phyloP scores from a whole-genome alignment of 2,329 filamentous ascomycete genomes.

The Lasiodiplodia theobromae region DNA sequence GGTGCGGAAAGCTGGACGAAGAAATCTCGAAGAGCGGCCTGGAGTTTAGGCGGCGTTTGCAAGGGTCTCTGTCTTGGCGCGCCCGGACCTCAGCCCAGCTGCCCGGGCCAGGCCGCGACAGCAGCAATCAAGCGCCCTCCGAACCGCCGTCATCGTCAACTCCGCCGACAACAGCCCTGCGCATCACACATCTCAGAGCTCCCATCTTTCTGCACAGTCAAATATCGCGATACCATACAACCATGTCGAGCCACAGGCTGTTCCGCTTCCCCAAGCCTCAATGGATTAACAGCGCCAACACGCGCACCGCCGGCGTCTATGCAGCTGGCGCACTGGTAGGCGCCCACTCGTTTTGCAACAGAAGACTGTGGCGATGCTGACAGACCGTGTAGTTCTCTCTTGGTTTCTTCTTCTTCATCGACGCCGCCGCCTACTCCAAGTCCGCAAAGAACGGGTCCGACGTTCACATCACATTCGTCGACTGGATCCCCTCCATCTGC shows the following conservation, averaged over 20 bases:
- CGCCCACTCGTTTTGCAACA: conserved; percentile 28
- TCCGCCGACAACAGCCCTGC: not conserved
- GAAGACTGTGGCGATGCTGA: conserved; percentile 11
- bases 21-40: conserved; percentile 16
- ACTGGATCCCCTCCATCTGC: conserved; percentile 77
- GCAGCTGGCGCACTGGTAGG: conserved; percentile 69
- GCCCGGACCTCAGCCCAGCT: not conserved
- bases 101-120: conserved; percentile 26
- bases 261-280: conserved; percentile 72
- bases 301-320: conserved; percentile 71
- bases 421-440: conserved; percentile 69
- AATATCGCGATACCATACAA: conserved; percentile 3
- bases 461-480: conserved; percentile 72
- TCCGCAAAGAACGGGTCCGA: conserved; percentile 66
- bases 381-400: conserved; percentile 65
- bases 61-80: conserved; percentile 7
- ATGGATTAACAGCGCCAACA: conserved; percentile 71
- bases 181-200: not conserved
- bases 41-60: conserved; percentile 19
- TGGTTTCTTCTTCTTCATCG: conserved; percentile 73
- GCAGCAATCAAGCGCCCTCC: conserved; percentile 23
- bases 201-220: not conserved
- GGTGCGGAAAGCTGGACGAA: not conserved
- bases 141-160: conserved; percentile 22
- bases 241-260: conserved; percentile 62